phyloP scores from a whole-genome alignment of 2,329 filamentous ascomycete species.

The Myrmaecium sp. region DNA sequence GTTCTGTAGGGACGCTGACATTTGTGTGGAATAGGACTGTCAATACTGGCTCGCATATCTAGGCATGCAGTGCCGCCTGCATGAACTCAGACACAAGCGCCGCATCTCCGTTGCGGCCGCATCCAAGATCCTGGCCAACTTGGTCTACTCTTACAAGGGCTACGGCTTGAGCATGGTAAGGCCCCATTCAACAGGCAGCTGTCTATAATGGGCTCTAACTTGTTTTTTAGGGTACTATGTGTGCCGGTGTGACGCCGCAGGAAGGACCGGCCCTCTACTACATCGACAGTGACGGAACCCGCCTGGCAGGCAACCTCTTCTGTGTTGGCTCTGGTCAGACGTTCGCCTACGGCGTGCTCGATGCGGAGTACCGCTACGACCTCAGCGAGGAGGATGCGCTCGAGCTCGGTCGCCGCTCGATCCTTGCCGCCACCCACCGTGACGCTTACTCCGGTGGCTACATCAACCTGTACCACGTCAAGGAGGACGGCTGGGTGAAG shows the following conservation, averaged over 20 bases:
- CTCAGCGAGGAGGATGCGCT: conserved; percentile 74
- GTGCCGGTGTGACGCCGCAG: conserved; percentile 84
- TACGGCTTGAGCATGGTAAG: conserved; percentile 83
- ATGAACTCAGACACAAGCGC: conserved; percentile 98
- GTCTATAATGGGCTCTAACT: background rate
- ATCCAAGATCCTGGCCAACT: conserved; percentile 94
- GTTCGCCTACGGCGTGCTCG: conserved; percentile 94
- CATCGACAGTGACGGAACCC: conserved; percentile 92
- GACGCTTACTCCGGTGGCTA: conserved; percentile 98
- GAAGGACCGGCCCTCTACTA: conserved; percentile 98
- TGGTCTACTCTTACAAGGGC: conserved; percentile 97
- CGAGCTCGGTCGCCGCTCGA: conserved; percentile 79
- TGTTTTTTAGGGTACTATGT: conserved; percentile 63
- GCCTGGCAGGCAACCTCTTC: conserved; percentile 86
- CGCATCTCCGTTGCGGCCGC: conserved; percentile 95
- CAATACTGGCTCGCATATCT: conserved; percentile 99
- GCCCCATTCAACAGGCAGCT: background rate
- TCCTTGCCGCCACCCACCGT: conserved; percentile 87
- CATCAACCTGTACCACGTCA: conserved; percentile 98
- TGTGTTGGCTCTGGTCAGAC: conserved; percentile 97
- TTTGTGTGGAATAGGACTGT: conserved; percentile 49
- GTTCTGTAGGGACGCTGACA: conserved; percentile 8
- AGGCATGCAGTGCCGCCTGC: conserved; percentile 96
- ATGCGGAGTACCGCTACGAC: conserved; percentile 88
- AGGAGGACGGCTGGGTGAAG: conserved; percentile 98